A percentile compares a stretch with the other conserved stretches of the same genome.
Evolutionary conservation across 495 filamentous ascomycete species (phyloP).

Genomic region (Cairneyella variabilis): DNA sequence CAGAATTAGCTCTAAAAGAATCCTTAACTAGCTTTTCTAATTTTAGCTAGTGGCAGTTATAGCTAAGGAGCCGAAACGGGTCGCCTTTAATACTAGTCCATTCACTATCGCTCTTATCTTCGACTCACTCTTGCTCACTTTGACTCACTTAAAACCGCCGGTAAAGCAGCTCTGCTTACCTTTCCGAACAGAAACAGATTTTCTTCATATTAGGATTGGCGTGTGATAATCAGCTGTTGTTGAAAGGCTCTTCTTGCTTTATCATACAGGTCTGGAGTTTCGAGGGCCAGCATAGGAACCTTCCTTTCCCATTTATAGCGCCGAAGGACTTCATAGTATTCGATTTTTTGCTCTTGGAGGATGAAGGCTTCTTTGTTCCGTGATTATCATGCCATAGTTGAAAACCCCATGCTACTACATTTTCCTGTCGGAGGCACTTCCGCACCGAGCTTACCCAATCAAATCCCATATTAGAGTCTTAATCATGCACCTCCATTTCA

Average conservation of each 20-base stretch:
- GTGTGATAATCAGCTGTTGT: not conserved
- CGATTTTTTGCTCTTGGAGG: no score
- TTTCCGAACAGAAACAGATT: not conserved
- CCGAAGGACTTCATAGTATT: no score
- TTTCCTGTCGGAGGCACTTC: no score
- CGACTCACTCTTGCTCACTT: not conserved
- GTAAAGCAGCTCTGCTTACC: not conserved
- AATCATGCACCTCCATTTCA: no score
- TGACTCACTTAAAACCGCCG: not conserved
- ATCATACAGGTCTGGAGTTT: not conserved
- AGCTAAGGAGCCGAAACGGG: not conserved
- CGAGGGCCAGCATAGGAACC: not conserved
- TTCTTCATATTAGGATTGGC: not conserved
- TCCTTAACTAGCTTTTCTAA: slow-evolving; percentile 3
- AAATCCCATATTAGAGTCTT: no score
- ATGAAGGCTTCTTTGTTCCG: no score
- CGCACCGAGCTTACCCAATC: no score
- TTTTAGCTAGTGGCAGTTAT: not conserved
- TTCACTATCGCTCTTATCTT: not conserved
- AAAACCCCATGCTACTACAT: no score
- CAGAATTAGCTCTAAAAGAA: not conserved
- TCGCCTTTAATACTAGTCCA: not conserved
- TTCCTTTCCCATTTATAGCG: no score
- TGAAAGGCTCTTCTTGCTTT: no score
- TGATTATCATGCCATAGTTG: no score